Evolutionary conservation across 495 filamentous ascomycete species (phyloP).

Genomic region (Penicillium bovifimosum): DNA sequence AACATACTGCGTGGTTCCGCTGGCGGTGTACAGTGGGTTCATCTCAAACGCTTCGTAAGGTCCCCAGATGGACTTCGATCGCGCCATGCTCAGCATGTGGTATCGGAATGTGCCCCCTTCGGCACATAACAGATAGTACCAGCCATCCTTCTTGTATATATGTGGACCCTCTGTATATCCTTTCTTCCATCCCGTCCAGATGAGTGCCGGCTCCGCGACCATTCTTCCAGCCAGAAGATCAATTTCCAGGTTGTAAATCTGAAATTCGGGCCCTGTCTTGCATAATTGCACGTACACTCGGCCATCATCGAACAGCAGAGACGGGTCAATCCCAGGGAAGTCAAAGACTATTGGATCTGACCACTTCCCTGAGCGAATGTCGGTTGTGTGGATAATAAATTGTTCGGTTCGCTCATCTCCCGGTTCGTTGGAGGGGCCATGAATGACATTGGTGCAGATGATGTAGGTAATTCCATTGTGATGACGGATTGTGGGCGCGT

Average conservation of each 20-base stretch:
- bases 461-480: slow-evolving; percentile 34
- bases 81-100: slow-evolving; percentile 51
- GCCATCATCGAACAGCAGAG: slow-evolving; percentile 22
- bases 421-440: slow-evolving; percentile 9
- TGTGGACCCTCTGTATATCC: slow-evolving; percentile 54
- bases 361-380: slow-evolving; percentile 21
- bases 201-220: slow-evolving; percentile 25
- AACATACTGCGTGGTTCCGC: slow-evolving; percentile 37
- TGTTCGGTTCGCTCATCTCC: slow-evolving; percentile 15
- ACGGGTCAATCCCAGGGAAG: slow-evolving; percentile 23
- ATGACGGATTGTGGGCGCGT: slow-evolving; percentile 24
- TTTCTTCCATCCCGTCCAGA: slow-evolving; percentile 49
- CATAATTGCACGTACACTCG: slow-evolving; percentile 17
- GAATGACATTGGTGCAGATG: slow-evolving; percentile 27
- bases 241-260: slow-evolving; percentile 29
- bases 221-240: slow-evolving; percentile 37
- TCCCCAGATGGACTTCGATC: slow-evolving; percentile 45
- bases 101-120: slow-evolving; percentile 54
- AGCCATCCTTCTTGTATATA: slow-evolving; percentile 55
- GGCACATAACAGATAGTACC: slow-evolving; percentile 59
- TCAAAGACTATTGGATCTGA: slow-evolving; percentile 27
- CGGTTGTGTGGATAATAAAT: slow-evolving; percentile 21
- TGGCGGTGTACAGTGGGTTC: slow-evolving; percentile 53
- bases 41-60: slow-evolving; percentile 48
- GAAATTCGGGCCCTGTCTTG: slow-evolving; percentile 12